These are phyloP conservation scores for Pestalotiopsis sp. DNA, from an alignment of 2,329 filamentous ascomycete species.

Conservation along the genomic window DNA sequence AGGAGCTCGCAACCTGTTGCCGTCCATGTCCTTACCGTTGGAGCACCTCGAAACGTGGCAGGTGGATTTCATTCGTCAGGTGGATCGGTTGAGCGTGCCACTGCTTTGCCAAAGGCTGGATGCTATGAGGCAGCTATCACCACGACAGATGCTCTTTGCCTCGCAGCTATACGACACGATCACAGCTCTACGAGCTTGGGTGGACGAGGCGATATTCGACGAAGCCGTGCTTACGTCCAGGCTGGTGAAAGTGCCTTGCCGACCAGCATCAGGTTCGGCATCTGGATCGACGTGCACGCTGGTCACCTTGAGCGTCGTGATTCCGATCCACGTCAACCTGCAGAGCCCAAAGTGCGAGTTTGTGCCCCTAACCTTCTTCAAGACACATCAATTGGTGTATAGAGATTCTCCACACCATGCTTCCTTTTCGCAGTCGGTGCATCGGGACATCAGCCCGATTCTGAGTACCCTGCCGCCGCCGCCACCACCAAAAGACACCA, in stretches of 20 bases:
- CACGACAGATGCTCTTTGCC: constrained; percentile 46
- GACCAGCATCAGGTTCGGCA: constrained; percentile 15
- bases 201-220: constrained; percentile 43
- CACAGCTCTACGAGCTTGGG: constrained; percentile 36
- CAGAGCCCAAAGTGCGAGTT: constrained; percentile 57
- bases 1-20: constrained; percentile 60
- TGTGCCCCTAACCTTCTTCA: constrained; percentile 66
- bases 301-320: constrained; percentile 62
- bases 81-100: constrained; percentile 47
- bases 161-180: constrained; percentile 43
- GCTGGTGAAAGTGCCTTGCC: constrained; percentile 42
- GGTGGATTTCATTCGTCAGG: constrained; percentile 51
- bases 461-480: constrained; percentile 35
- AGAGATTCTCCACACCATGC: constrained; percentile 56
- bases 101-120: constrained; percentile 41
- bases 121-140: constrained; percentile 37
- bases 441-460: constrained; percentile 61
- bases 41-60: constrained; percentile 58
- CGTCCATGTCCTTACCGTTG: constrained; percentile 57
- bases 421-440: constrained; percentile 61
- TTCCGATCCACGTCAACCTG: constrained; percentile 60
- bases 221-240: constrained; percentile 42
- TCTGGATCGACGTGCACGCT: constrained; percentile 35
- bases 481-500: constrained; percentile 18
- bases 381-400: constrained; percentile 65